Evolutionary conservation across 2,329 filamentous ascomycete genomes (phyloP), one percentile per base, ranked within the genome.

Genomic region (Apiospora hydei): DNA sequence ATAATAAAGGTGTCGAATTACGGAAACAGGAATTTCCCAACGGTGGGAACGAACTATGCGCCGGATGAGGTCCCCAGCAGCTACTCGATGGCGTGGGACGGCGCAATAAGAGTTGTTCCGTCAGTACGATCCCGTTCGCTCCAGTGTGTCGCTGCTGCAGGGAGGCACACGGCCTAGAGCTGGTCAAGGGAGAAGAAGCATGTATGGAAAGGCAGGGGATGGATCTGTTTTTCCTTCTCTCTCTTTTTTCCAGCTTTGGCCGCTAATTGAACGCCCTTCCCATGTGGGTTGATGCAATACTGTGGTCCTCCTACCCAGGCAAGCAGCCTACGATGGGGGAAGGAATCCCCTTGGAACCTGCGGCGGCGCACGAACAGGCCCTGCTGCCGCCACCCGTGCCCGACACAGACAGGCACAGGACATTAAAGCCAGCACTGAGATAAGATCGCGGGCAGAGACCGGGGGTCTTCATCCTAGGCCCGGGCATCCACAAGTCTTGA

Each of bases 61-160:
- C 18, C 18, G n/a, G 57, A 38, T 16, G 44, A 69, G 47, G 47
- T 11, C 67, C 67, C 44, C 10, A 43, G 41, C 0, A 49, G 68
- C 47, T 57, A 30, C 47, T 53, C n/a, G n/a, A 24, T 69, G 68
- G 34, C 47, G 26, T 41, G 47, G 68, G 34, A 57, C 30, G 53
- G 47, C 68, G 47, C 68, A 69, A 69, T 51, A 69, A 69, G 49
- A 69, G 34, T 69, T 69, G 34, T 51, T 69, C 68, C 68, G 68
- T 30, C 44, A 53, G 38, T 57, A 47, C 41, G 34, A 57, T 69
- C 38, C 68, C 68, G 16, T 41, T 26, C 47, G 44, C 21, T 43
- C 34, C 11, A 57, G 26, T 21, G 16, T 61, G 34, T 43, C 43
- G 21, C 38, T 57, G 34, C 68, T 26, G 68, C 47, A 69, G 47